phyloP scores from a whole-genome alignment of 306 rosid species.

The Quillaja saponaria region DNA sequence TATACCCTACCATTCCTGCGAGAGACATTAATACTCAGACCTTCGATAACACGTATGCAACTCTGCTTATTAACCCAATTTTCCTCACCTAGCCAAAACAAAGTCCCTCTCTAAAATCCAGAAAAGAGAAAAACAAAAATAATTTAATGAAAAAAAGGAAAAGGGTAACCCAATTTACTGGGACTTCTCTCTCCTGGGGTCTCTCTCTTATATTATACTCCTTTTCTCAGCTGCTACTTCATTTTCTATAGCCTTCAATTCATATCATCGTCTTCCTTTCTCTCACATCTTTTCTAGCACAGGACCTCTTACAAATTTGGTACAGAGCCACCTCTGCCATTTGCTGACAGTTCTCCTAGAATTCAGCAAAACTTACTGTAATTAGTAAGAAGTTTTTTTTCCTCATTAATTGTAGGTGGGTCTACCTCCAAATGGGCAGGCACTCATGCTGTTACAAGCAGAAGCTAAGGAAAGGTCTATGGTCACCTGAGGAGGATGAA shows the following conservation, averaged over 20 bases:
- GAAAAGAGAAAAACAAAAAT: neutral
- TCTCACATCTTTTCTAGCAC: conserved; percentile 37
- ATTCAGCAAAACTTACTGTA: conserved; percentile 32
- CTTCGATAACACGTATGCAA: conserved; percentile 42
- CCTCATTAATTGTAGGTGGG: conserved; percentile 20
- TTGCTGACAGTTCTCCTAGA: conserved; percentile 37
- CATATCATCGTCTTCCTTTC: conserved; percentile 39
- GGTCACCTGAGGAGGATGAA: conserved; percentile 72
- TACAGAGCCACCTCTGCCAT: conserved; percentile 29
- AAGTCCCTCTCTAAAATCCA: conserved; percentile 24
- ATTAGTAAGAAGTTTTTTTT: conserved; percentile 23
- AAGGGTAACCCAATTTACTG: conserved; percentile 31
- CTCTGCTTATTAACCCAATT: conserved; percentile 31
- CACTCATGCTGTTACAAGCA: conserved; percentile 68
- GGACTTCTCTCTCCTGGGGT: conserved; percentile 49
- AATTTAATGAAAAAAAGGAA: conserved; percentile 2
- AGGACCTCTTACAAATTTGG: conserved; percentile 27
- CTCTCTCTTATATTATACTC: conserved; percentile 47
- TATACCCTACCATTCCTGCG: conserved; percentile 43
- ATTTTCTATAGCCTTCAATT: conserved; percentile 42
- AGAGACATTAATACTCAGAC: conserved; percentile 38
- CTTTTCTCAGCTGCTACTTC: conserved; percentile 58
- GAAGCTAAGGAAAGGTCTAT: conserved; percentile 61
- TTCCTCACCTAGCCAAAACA: conserved; percentile 33
- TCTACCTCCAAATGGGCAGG: conserved; percentile 48